These are phyloP conservation scores for Bruguiera hainesii DNA, from an alignment of 441 rosid species.

Conservation along the genomic window DNA sequence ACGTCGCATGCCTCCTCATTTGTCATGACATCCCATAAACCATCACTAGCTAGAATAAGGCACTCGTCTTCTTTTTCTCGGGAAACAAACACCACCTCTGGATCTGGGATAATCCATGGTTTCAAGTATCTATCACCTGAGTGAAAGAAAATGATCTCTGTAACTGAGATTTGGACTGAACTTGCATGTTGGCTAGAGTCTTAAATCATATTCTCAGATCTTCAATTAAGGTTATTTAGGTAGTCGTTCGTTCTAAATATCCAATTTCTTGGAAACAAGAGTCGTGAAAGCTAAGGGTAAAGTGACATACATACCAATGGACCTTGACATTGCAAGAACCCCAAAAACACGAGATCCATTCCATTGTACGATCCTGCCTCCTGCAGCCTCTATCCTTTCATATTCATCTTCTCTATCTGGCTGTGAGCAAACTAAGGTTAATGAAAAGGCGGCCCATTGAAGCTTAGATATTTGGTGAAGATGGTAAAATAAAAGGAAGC, in stretches of 20 bases:
- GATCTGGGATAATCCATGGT: slow-evolving; percentile 84
- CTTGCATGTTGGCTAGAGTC: no score
- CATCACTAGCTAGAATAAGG: slow-evolving; percentile 76
- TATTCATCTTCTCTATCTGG: slow-evolving; percentile 85
- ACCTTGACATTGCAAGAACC: slow-evolving; percentile 91
- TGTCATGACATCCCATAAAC: slow-evolving; percentile 85
- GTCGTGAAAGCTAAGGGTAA: background rate
- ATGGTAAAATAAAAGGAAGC: slow-evolving; percentile 12
- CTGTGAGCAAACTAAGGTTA: slow-evolving; percentile 37
- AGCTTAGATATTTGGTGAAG: slow-evolving; percentile 1
- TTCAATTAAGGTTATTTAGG: no score
- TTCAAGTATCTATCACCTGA: slow-evolving; percentile 80
- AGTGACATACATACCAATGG: slow-evolving; percentile 58
- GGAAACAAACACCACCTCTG: slow-evolving; percentile 66
- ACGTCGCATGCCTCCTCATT: slow-evolving; percentile 76
- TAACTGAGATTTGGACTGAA: background rate
- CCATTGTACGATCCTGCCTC: slow-evolving; percentile 89
- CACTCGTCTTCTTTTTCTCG: slow-evolving; percentile 78
- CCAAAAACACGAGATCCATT: slow-evolving; percentile 85
- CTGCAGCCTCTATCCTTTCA: slow-evolving; percentile 87
- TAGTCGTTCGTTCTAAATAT: no score
- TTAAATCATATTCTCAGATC: no score
- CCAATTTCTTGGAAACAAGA: background rate
- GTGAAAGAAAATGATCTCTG: background rate
- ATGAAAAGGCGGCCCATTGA: slow-evolving; percentile 12